Base-by-base conservation (phyloP, 2,329 filamentous ascomycete genomes). In the Pseudocercospora pini-densiflorae region DNA sequence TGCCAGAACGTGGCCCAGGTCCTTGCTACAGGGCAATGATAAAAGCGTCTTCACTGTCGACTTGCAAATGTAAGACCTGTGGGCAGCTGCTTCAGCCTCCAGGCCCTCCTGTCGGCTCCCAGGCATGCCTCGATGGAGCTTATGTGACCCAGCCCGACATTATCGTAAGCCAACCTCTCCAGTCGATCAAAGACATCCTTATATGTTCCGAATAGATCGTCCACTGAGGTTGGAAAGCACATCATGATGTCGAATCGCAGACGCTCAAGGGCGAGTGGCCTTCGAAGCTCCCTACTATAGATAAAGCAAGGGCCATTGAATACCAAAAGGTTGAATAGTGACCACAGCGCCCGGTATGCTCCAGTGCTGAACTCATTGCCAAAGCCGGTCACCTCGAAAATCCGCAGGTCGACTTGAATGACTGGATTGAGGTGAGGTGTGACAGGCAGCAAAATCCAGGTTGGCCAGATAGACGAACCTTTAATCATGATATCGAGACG, bases 161-260 rank as follows among this genome's bases (percentile, higher is more conserved):
- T 67, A 45, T 65, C 67, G 16, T 54, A 62, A 9, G 67, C 67
- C 64, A 69, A 40, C 62, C 59, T 69, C 61, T 69, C 67, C 36
- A 69, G 40, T n/a, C 45, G 36, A 21, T 66, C 61, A 54, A 69
- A 69, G 6, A 69, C 67, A 59, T 69, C 67, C 51, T 54, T 62
- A 62, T 69, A 67, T 53, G 61, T 64, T 19, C 67, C 67, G 27
- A 69, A 67, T 16, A 69, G 40, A 57, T 69, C 67, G 45, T 69
- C 67, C 33, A 64, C 67, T 3, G 61, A 61, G 9, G 64, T 63
- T n/a, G 64, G 62, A 24, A 62, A 69, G 59, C 67, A 69, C 5
- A 66, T 47, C 51, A 53, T 36, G 36, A 69, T 67, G 21, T 69
- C 62, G 40, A 66, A 69, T 9, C 64, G 57, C 27, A 69, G 47